Base-by-base conservation (phyloP, 1,284 basidiomycete species). In the Porodaedalea pini region DNA sequence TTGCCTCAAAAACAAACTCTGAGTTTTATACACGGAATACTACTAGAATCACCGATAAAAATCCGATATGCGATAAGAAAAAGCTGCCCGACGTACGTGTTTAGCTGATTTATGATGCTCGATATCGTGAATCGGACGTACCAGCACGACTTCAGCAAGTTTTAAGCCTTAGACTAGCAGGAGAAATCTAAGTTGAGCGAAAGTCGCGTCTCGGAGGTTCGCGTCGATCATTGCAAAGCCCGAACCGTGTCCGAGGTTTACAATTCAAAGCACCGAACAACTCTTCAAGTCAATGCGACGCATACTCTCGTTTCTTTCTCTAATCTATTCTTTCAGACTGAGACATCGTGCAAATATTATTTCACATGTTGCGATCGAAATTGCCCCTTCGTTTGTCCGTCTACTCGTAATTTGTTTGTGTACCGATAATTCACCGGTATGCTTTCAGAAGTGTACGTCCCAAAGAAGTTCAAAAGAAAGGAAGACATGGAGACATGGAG, bases 21-120 rank as follows among this genome's bases (percentile, higher is more conserved):
- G 29, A 47, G 21, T 40, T 48, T 47, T 55, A 55, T 49, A 39
- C 36, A 10, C 45, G 44, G 31, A n/a, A 32, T 21, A 29, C 32
- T 48, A 44, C 25, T 55, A 25, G 13, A 36, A 55, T 47, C 54
- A 45, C 54, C 54, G 54, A 55, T 48, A 45, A 48, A 49, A 48
- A 47, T 19, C 54, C 54, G 54, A 47, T 43, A 29, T 15, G 54
- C 37, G 45, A 55, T 55, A 49, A 55, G 45, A 19, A 17, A 39
- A 54, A 21, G 25, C 13, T n/a, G 29, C n/a, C 34, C 34, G 37
- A 19, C 37, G 3, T 17, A 37, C 52, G 25, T 36, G 19, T 21
- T 36, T 27, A 37, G 19, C 21, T 51, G 40, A n/a, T 23, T 2
- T 31, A 17, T 23, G 32, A 17, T 6, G 21, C 15, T 34, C 15